Conservation (phyloP, 495 filamentous ascomycete genomes). For the Aspergillus bertholletiae region DNA sequence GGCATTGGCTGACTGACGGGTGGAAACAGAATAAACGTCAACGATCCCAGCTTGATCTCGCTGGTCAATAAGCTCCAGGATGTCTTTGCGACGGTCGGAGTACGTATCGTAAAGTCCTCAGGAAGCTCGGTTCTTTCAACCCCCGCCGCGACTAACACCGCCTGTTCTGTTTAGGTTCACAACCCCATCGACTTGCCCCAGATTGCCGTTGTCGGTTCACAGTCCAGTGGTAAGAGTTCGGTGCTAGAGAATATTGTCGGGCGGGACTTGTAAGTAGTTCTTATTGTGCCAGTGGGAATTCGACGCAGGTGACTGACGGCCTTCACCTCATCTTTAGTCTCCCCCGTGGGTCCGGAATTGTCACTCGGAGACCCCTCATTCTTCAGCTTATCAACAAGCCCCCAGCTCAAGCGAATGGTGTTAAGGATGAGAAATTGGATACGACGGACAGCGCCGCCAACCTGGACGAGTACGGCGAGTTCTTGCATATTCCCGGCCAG, state of each 20-base stretch:
- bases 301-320: constrained; percentile 11
- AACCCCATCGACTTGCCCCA: constrained; percentile 99
- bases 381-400: constrained; percentile 96
- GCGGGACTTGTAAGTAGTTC: constrained; percentile 81
- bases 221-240: constrained; percentile 99
- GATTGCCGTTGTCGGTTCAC: constrained; percentile 97
- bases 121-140: constrained; percentile 2
- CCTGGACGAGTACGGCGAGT: constrained; percentile 96
- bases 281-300: constrained; percentile 12
- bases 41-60: constrained; percentile 78
- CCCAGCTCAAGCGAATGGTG: constrained; percentile 68
- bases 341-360: constrained; percentile 96
- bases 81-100: constrained; percentile 97
- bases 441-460: constrained; percentile 82
- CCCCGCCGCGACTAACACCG: constrained; percentile 28
- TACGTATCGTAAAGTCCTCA: constrained; percentile 46
- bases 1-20: constrained; percentile 25
- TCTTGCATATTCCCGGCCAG: constrained; percentile 95
- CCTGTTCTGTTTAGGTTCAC: constrained; percentile 59
- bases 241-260: constrained; percentile 99
- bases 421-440: constrained; percentile 62
- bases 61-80: constrained; percentile 99
- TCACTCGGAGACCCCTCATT: constrained; percentile 92
- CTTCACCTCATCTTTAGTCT: constrained; percentile 56
- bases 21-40: constrained; percentile 66